These are phyloP conservation scores for Arthroderma sp. DNA, from an alignment of 2,329 filamentous ascomycete genomes.

Conservation along the genomic window DNA sequence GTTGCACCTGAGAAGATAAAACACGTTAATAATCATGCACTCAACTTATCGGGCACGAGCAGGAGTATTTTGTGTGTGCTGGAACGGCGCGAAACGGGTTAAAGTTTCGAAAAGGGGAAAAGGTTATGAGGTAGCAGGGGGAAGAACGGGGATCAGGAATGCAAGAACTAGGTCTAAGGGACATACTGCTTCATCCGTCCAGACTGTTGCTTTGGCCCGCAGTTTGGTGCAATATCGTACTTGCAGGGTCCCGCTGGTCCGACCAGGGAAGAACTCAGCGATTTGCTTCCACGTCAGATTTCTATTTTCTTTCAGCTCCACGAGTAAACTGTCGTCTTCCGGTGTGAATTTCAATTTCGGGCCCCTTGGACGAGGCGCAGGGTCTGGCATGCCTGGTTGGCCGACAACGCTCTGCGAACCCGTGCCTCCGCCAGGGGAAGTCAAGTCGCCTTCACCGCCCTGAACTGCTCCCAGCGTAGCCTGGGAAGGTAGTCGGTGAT, in stretches of 20 bases:
- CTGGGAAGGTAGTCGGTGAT: constrained; percentile 67
- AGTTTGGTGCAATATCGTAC: constrained; percentile 92
- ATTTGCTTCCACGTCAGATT: constrained; percentile 97
- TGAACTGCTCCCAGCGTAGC: constrained; percentile 54
- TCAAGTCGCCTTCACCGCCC: constrained; percentile 45
- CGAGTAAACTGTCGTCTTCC: constrained; percentile 76
- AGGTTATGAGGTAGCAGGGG: not conserved
- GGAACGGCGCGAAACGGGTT: not conserved
- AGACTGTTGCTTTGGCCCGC: constrained; percentile 84
- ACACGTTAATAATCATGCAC: not conserved
- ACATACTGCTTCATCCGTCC: constrained; percentile 80
- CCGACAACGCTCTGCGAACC: constrained; percentile 76
- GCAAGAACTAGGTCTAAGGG: not conserved
- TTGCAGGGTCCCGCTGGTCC: constrained; percentile 80
- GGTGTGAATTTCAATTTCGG: constrained; percentile 90
- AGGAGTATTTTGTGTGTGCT: not conserved
- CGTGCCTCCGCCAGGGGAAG: constrained; percentile 36
- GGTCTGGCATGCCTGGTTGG: constrained; percentile 72
- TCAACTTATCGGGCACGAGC: constrained; percentile 1
- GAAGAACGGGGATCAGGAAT: not conserved
- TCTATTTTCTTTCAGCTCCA: constrained; percentile 88
- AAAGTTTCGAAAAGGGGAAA: constrained; percentile 6
- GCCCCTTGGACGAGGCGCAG: constrained; percentile 66
- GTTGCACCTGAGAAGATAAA: constrained; percentile 23
- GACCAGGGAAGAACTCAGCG: constrained; percentile 84